These are phyloP conservation scores for Fusarium verticillioides DNA, from an alignment of 2,329 filamentous ascomycete species.

Conservation along the genomic window DNA sequence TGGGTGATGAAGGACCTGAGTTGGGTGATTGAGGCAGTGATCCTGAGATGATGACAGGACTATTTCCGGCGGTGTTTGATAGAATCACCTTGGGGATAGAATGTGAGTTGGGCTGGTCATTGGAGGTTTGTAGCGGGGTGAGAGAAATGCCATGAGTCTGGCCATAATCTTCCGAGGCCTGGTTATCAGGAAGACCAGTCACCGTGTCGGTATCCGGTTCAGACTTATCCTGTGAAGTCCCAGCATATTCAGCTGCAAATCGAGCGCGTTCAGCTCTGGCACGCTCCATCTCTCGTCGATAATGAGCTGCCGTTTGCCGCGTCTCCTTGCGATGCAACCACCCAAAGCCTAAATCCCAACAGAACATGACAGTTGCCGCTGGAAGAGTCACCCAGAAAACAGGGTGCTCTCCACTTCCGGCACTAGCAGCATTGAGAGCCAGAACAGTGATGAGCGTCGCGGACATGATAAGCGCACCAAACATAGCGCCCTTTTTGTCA, in stretches of 20 bases:
- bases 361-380: conserved; percentile 74
- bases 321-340: conserved; percentile 73
- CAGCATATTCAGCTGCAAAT: conserved; percentile 4
- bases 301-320: conserved; percentile 68
- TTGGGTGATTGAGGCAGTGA: neutral
- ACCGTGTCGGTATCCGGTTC: neutral
- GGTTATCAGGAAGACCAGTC: neutral
- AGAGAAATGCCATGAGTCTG: neutral
- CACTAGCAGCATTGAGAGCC: conserved; percentile 70
- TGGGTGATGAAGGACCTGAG: neutral
- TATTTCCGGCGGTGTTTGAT: conserved; percentile 1
- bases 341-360: conserved; percentile 72
- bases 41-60: conserved; percentile 3
- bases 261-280: conserved; percentile 24
- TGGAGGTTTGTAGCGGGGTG: neutral
- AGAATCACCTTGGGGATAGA: conserved; percentile 2
- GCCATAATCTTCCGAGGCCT: neutral
- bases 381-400: conserved; percentile 78
- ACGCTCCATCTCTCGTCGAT: conserved; percentile 51
- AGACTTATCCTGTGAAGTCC: neutral
- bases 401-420: conserved; percentile 60
- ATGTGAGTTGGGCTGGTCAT: neutral
- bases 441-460: conserved; percentile 73
- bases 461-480: conserved; percentile 74
- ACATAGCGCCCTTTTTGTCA: conserved; percentile 72